Percentiles rank a stretch among this genome's conserved stretches.
Conservation (phyloP, 1,284 basidiomycete species). For the Trichosporon sp. region DNA sequence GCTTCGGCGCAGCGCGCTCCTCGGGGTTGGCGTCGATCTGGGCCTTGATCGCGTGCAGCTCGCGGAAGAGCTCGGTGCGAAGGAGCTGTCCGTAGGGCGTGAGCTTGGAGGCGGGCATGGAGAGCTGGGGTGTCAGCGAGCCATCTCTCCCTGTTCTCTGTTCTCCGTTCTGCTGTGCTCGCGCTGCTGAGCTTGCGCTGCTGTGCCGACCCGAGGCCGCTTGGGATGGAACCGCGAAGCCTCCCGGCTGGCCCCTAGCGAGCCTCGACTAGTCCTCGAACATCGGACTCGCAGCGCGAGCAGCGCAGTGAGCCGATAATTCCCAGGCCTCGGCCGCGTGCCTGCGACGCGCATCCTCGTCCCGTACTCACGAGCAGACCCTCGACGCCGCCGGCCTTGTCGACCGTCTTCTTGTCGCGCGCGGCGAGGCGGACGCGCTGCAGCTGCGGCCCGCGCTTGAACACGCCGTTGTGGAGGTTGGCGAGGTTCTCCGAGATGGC, state of each 20-base stretch:
- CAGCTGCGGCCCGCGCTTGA: slow-evolving; percentile 17
- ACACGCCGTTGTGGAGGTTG: not conserved
- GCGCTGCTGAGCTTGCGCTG: no score
- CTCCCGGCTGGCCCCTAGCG: no score
- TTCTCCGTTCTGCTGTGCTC: no score
- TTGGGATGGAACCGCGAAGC: no score
- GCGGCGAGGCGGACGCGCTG: slow-evolving; percentile 40
- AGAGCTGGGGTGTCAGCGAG: slow-evolving; percentile 28
- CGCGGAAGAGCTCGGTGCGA: slow-evolving; percentile 40
- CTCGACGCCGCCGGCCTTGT: slow-evolving; percentile 48
- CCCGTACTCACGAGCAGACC: slow-evolving; percentile 41
- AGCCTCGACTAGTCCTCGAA: no score
- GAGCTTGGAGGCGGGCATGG: slow-evolving; percentile 37
- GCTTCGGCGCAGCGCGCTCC: not conserved
- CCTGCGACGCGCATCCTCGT: no score
- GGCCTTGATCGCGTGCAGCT: slow-evolving; percentile 29
- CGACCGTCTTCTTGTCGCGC: slow-evolving; percentile 37
- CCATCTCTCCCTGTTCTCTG: no score
- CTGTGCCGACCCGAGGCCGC: no score
- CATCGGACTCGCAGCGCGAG: no score
- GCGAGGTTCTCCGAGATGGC: not conserved
- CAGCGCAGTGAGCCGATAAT: no score
- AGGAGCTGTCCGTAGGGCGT: slow-evolving; percentile 42
- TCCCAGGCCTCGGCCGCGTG: no score
- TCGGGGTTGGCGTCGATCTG: slow-evolving; percentile 3